Evolutionary conservation across 106 monocot genomes (phyloP).

Genomic region (Apostasia shenzhenica): DNA sequence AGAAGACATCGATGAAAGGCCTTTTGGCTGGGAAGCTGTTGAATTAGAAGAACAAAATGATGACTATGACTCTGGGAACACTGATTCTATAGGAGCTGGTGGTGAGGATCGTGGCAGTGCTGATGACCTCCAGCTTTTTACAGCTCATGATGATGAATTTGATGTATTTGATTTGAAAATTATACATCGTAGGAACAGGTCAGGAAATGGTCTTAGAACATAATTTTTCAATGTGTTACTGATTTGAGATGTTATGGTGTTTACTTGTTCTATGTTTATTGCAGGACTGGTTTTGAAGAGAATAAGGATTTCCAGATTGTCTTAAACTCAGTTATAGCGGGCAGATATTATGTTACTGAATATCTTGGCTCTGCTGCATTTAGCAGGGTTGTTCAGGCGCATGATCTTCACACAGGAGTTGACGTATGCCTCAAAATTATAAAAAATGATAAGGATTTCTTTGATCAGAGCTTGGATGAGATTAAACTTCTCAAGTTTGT

Average conservation of each 20-base stretch:
- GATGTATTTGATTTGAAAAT: constrained; percentile 85
- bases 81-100: constrained; percentile 13
- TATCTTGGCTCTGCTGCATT: constrained; percentile 94
- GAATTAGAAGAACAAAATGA: constrained; percentile 15
- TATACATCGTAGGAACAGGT: constrained; percentile 94
- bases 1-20: constrained; percentile 8
- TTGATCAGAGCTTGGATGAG: constrained; percentile 98
- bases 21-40: constrained; percentile 14
- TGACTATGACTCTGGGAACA: constrained; percentile 25
- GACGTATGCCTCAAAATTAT: constrained; percentile 95
- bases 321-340: constrained; percentile 74
- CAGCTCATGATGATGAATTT: constrained; percentile 43
- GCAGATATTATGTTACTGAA: constrained; percentile 88
- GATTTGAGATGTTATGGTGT: constrained; percentile 6
- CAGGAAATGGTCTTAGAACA: background rate
- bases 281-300: constrained; percentile 96
- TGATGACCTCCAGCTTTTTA: constrained; percentile 29
- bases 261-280: constrained; percentile 12
- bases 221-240: background rate
- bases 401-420: constrained; percentile 68
- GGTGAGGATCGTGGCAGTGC: constrained; percentile 22
- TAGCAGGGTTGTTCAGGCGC: constrained; percentile 95
- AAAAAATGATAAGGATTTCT: constrained; percentile 97
- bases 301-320: constrained; percentile 84
- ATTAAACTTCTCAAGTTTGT: constrained; percentile 93